A percentile compares a stretch with the other conserved stretches of the same genome.
Evolutionary conservation across 768 basidiomycete genomes (phyloP).

Genomic region (Suillus clintonianus): DNA sequence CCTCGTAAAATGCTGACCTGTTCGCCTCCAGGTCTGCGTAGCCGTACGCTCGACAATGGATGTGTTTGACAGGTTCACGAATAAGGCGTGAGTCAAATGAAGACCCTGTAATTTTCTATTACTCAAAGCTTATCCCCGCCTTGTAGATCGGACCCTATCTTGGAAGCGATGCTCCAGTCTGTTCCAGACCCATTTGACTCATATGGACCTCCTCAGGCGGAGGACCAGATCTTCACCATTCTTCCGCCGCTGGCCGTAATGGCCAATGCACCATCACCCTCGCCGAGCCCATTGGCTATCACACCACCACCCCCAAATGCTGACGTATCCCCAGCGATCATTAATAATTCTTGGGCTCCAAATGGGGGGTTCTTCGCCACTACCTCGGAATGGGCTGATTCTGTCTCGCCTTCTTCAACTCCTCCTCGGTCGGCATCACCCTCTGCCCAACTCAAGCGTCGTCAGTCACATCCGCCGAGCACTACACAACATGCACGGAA

Average conservation of each 20-base stretch:
- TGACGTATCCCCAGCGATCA: conserved; percentile 41
- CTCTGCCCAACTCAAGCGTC: conserved; percentile 40
- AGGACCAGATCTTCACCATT: conserved; percentile 92
- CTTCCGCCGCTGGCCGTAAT: conserved; percentile 82
- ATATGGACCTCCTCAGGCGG: conserved; percentile 84
- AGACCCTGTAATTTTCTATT: conserved; percentile 8
- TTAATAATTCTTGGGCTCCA: conserved; percentile 53
- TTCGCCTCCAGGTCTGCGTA: conserved; percentile 59
- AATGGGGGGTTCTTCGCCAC: conserved; percentile 50
- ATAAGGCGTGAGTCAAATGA: conserved; percentile 70
- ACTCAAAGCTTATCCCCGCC: conserved; percentile 12
- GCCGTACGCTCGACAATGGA: conserved; percentile 91
- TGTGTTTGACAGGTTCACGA: conserved; percentile 83
- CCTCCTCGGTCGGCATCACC: conserved; percentile 58
- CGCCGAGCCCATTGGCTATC: conserved; percentile 58
- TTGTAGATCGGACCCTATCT: conserved; percentile 77
- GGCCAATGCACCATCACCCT: conserved; percentile 61
- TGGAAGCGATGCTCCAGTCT: conserved; percentile 88
- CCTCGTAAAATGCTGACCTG: conserved; percentile 16
- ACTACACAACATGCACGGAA: conserved; percentile 47
- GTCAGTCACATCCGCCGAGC: conserved; percentile 52
- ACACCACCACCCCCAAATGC: conserved; percentile 40
- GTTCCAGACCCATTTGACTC: conserved; percentile 93
- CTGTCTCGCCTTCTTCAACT: conserved; percentile 38
- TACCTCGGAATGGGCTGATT: conserved; percentile 57